These are phyloP conservation scores for Penicillium sp. DNA, from an alignment of 2,329 filamentous ascomycete genomes.

Conservation along the genomic window DNA sequence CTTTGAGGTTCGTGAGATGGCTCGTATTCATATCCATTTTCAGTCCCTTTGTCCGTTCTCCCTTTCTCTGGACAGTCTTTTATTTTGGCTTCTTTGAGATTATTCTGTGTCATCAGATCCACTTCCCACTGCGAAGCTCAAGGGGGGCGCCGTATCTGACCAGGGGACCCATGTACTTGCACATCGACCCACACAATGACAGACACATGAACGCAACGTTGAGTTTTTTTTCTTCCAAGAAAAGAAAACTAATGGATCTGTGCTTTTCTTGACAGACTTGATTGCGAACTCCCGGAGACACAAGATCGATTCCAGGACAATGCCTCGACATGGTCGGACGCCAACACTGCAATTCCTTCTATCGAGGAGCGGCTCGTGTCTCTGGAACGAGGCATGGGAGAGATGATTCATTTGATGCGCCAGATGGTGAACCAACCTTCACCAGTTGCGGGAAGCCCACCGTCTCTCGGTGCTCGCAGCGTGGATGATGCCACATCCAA, in stretches of 20 bases:
- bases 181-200: not conserved
- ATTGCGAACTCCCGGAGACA: conserved; percentile 32
- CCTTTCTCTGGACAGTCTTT: not conserved
- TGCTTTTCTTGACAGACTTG: conserved; percentile 20
- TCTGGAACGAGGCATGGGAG: conserved; percentile 29
- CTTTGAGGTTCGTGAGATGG: conserved; percentile 25
- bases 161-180: not conserved
- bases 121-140: not conserved
- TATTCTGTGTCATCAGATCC: not conserved
- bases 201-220: not conserved
- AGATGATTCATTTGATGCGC: conserved; percentile 31
- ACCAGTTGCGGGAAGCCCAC: conserved; percentile 13
- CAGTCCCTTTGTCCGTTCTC: not conserved
- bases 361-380: conserved; percentile 31
- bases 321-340: conserved; percentile 26
- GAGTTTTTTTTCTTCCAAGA: not conserved
- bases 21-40: not conserved
- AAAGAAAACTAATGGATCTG: too few relatives aligned
- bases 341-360: conserved; percentile 26
- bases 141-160: not conserved
- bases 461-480: conserved; percentile 16
- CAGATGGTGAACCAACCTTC: conserved; percentile 27
- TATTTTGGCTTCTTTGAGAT: not conserved
- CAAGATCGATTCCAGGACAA: conserved; percentile 30
- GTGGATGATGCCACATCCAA: conserved; percentile 20